A percentile compares a stretch with the other conserved stretches of the same genome.
These are phyloP conservation scores for Russula vinacea DNA, from an alignment of 768 basidiomycete genomes.

Conservation along the genomic window DNA sequence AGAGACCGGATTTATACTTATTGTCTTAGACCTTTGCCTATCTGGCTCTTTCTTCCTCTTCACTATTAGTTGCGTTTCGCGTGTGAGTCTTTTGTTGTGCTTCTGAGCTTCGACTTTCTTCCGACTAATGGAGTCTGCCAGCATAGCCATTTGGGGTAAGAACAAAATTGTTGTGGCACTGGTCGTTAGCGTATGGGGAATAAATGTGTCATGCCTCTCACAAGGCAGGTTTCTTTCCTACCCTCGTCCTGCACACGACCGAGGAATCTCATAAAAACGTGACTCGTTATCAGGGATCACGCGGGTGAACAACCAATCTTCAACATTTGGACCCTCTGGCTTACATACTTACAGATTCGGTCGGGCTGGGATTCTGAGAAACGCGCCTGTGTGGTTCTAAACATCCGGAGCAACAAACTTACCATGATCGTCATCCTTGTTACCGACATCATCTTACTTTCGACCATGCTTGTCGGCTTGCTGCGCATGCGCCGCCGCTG, in stretches of 20 bases:
- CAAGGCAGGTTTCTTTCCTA: not conserved
- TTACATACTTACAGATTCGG: not conserved
- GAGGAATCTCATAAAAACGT: not conserved
- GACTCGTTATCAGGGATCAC: not conserved
- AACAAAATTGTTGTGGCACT: not conserved
- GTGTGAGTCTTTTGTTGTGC: not conserved
- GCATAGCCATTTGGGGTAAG: not conserved
- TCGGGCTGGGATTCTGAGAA: not conserved
- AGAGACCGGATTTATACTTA: not conserved
- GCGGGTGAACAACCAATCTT: not conserved
- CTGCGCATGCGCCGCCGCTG: not conserved
- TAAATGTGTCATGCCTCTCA: not conserved
- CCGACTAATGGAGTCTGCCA: not conserved
- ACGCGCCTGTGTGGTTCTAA: not conserved
- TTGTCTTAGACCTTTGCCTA: not conserved
- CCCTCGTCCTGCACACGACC: not conserved
- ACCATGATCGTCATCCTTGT: not conserved
- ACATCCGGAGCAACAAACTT: not conserved
- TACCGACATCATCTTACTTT: not conserved
- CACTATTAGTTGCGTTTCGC: not conserved
- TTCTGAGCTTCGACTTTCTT: not conserved
- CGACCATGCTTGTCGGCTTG: slow-evolving; percentile 1
- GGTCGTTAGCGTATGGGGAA: not conserved
- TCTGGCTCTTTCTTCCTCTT: not conserved
- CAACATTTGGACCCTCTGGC: not conserved